Conservation (phyloP, 2,329 filamentous ascomycete species). For the Stromatinia cepivora region DNA sequence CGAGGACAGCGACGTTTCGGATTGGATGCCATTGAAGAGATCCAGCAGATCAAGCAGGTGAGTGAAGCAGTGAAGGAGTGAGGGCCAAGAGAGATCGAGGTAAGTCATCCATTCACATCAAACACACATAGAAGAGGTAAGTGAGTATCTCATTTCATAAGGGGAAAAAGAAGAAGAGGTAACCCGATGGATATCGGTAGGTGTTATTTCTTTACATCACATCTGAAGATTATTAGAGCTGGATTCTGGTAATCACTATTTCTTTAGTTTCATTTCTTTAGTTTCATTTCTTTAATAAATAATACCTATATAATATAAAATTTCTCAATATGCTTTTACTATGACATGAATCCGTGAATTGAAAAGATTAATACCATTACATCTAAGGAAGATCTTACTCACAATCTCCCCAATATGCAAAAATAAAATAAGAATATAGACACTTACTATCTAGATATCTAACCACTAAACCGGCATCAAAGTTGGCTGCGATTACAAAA, state of each 20-base stretch:
- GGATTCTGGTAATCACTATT: neutral
- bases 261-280: neutral
- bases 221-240: neutral
- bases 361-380: too few species aligned
- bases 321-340: neutral
- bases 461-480: too few species aligned
- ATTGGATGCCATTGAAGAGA: neutral
- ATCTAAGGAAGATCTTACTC: too few species aligned
- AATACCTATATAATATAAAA: slow-evolving; percentile 1
- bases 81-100: neutral
- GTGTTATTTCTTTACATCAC: slow-evolving; percentile 2
- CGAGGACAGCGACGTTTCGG: neutral
- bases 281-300: neutral
- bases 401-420: too few species aligned
- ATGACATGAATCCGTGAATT: neutral
- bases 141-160: slow-evolving; percentile 4
- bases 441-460: too few species aligned
- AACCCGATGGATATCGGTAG: neutral
- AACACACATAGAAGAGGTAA: neutral
- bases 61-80: neutral
- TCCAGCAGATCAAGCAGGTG: neutral
- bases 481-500: too few species aligned
- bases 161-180: neutral
- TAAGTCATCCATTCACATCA: neutral
- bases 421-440: too few species aligned